phyloP scores from a whole-genome alignment of 495 filamentous ascomycete species.

The Venustampulla echinocandica region DNA sequence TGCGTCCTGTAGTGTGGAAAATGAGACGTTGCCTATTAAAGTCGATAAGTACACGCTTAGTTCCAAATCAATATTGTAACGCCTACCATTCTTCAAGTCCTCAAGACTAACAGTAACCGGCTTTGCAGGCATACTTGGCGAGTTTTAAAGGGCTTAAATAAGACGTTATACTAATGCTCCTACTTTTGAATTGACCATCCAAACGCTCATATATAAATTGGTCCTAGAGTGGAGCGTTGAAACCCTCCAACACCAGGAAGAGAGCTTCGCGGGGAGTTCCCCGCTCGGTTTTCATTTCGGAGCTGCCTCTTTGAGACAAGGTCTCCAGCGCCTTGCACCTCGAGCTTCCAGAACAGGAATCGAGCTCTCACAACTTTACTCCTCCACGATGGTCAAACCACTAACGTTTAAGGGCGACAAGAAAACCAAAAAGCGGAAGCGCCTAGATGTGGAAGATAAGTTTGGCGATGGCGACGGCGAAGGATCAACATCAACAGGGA shows the following conservation, averaged over 20 bases:
- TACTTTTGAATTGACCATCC: background rate
- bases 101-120: constrained; percentile 44
- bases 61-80: background rate
- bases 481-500: constrained; percentile 29
- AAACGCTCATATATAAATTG: too few species aligned
- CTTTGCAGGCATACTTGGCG: constrained; percentile 36
- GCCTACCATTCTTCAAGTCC: constrained; percentile 45
- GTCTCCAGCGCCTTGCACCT: background rate
- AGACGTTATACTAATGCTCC: background rate
- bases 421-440: constrained; percentile 86
- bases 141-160: too few species aligned
- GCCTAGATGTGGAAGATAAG: constrained; percentile 35
- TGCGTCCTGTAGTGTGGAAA: constrained; percentile 67
- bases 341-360: background rate
- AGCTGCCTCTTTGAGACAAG: background rate
- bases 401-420: constrained; percentile 96
- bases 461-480: constrained; percentile 25
- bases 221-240: too few species aligned
- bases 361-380: background rate
- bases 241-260: too few species aligned
- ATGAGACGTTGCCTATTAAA: constrained; percentile 56
- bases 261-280: too few species aligned
- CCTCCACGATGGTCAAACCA: constrained; percentile 58
- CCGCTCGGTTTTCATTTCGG: too few species aligned
- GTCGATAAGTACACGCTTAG: constrained; percentile 5